Evolutionary conservation across 306 rosid genomes (phyloP), one percentile per base, ranked within the genome.

Genomic region (Coriaria nepalensis): DNA sequence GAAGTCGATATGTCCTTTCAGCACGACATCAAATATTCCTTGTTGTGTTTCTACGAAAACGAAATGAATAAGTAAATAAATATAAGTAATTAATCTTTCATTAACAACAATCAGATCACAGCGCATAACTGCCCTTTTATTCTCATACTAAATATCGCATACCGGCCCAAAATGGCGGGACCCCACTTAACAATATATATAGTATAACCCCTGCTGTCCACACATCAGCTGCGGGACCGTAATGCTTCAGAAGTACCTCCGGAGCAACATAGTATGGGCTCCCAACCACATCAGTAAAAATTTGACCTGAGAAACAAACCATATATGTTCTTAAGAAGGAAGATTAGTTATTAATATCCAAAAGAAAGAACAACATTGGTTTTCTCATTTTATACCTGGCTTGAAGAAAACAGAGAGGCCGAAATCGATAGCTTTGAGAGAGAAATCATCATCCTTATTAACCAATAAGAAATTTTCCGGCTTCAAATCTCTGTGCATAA

Each of bases 361-460:
- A 37, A 50, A 43, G 37, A 13, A 33, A 53, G 40, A 55, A 37
- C 34, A 55, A 37, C 34, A 36, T 42, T 34, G 43, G 49, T 50
- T n/a, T n/a, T 43, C 51, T 36, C 7, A 34, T 29, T 45, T 43
- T 52, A 56, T 68, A 85, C 96, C 94, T 36, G 96, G 96, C 64
- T 86, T 86, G 68, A 86, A 86, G 84, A 86, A 86, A 57, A 86
- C 94, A 13, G 96, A 86, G 65, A 86, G 96, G 52, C 96, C 96
- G 68, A 86, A 86, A 62, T 86, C 96, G 66, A 86, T 86, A 43
- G 96, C 96, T 73, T 86, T 86, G 60, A 86, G 96, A 54, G 94
- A 82, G 69, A 86, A 82, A 79, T 82, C 94, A 67, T 86, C 75
- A 37, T 86, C 96, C 62, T 82, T 86, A 66, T 86, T 82, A 60